Base-by-base conservation (phyloP, 2,329 filamentous ascomycete species). In the Magnaporthiopsis incrustans region DNA sequence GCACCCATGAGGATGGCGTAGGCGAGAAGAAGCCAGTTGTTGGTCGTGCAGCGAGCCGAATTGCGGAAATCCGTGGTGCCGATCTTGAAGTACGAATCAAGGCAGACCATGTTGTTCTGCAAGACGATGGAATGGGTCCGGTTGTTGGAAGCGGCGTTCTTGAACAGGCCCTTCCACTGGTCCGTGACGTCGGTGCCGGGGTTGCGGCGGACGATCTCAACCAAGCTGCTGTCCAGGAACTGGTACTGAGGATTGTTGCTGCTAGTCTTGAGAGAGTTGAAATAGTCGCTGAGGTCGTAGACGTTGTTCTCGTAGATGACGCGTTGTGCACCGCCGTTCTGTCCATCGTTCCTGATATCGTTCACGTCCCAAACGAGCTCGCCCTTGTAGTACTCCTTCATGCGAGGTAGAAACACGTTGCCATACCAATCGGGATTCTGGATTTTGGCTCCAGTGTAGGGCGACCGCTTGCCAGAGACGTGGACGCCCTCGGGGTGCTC, bases 271-370 rank as follows among this genome's bases (percentile, higher is more conserved):
- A 87, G 77, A 0, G 92, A 97, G 72, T 92, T 81, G 76, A 93
- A 94, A 77, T 99, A 99, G 74, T 98, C 86, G 0, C 91, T 96
- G 63, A 99, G 77, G 73, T 99, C 96, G 73, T 95, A 98, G 26
- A 99, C 82, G 62, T 83, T 84, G 63, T 87, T 81, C 35, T 91
- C 81, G 66, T 96, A 85, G 64, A 90, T 89, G 67, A 91, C 89
- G 92, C 95, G 98, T 72, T 85, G 83, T 69, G 90, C 88, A 63
- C 86, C 82, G 22, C 87, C 77, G 44, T 89, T 77, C 33, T 85
- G 73, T 26, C 92, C 95, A 67, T 96, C 81, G 0, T 76, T 77
- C 65, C 83, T 77, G 66, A 99, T 79, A 1, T 78, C 79, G 1
- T 76, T 74, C 59, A 77, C 80, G 57, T 86, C 83, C 79, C 84